Conservation (phyloP, 1,284 basidiomycete species). For the Ceratobasidium sp. region DNA sequence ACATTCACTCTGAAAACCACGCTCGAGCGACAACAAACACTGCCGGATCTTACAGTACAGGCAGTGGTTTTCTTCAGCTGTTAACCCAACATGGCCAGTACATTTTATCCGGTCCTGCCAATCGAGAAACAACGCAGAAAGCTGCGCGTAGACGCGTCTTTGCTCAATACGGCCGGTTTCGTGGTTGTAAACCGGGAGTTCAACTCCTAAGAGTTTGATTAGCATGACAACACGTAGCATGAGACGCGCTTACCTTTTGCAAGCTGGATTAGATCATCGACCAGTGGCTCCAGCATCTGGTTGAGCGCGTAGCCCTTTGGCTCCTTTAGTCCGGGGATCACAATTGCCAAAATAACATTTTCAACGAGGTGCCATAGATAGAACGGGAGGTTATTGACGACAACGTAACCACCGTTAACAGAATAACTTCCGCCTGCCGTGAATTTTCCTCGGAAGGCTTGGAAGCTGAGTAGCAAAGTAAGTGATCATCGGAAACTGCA, state of each 20-base stretch:
- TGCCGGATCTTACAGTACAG: conserved; percentile 15
- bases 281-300: conserved; percentile 18
- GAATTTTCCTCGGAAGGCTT: neutral
- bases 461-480: neutral
- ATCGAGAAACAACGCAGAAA: neutral
- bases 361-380: neutral
- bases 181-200: no score
- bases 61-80: conserved; percentile 9
- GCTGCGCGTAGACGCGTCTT: neutral
- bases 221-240: no score
- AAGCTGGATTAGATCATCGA: conserved; percentile 8
- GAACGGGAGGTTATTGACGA: conserved; percentile 13
- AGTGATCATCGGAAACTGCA: neutral
- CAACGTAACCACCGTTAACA: neutral
- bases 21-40: neutral
- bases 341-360: neutral
- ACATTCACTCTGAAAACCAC: neutral
- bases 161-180: no score
- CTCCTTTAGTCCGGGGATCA: conserved; percentile 28
- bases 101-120: conserved; percentile 2
- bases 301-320: neutral
- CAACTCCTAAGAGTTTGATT: no score
- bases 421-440: neutral
- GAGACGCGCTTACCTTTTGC: neutral
- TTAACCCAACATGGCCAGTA: neutral